Conservation (phyloP, 352 stramenopile genomes). For the Globisporangium radiosum region DNA sequence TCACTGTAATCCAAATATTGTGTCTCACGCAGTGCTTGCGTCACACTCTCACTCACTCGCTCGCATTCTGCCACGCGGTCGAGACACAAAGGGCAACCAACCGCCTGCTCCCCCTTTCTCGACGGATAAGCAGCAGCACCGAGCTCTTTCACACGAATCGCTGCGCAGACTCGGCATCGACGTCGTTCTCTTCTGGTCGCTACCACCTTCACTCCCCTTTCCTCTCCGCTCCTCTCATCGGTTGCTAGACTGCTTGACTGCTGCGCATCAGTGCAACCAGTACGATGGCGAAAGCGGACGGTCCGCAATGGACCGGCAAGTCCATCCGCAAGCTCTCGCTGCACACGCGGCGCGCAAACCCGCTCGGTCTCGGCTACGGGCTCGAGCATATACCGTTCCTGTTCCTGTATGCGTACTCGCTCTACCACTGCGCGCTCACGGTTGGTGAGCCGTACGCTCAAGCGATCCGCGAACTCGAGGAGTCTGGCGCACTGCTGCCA, state of each 20-base stretch:
- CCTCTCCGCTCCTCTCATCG: background rate
- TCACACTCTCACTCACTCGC: background rate
- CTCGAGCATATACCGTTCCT: constrained; percentile 69
- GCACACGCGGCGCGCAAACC: constrained; percentile 48
- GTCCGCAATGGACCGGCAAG: constrained; percentile 59
- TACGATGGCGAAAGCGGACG: constrained; percentile 17
- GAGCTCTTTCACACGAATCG: background rate
- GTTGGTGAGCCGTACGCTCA: constrained; percentile 65
- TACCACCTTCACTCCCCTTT: background rate
- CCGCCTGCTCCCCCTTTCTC: background rate
- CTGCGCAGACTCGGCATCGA: too few species aligned
- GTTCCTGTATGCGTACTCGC: constrained; percentile 57
- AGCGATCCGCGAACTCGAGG: constrained; percentile 66
- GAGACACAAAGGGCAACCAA: constrained; percentile 4
- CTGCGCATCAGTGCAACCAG: background rate
- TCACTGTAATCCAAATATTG: background rate
- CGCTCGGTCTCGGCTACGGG: constrained; percentile 52
- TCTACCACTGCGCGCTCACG: constrained; percentile 66
- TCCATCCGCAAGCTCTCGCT: constrained; percentile 65
- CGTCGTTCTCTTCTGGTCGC: too few species aligned
- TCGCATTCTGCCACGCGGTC: background rate
- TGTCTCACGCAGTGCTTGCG: background rate
- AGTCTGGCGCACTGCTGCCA: constrained; percentile 40
- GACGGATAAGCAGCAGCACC: background rate
- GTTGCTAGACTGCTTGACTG: background rate